Percentiles rank a stretch among this genome's conserved stretches.
These are phyloP conservation scores for Oryza rufipogon DNA, from an alignment of 176 grass and related monocot species.

Conservation along the genomic window DNA sequence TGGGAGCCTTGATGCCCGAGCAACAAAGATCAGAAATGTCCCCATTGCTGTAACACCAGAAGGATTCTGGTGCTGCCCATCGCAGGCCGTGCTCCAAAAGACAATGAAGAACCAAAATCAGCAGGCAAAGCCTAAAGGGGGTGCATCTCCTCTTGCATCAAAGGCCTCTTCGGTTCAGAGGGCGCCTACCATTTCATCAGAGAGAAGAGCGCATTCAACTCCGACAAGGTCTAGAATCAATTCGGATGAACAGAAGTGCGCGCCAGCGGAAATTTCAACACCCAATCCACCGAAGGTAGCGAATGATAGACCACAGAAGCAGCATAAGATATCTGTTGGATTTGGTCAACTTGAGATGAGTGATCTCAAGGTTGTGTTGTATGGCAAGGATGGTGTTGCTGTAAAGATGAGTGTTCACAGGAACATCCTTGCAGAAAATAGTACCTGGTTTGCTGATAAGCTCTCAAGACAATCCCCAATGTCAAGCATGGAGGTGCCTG, in stretches of 20 bases:
- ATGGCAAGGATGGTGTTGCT: slow-evolving; percentile 76
- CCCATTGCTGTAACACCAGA: slow-evolving; percentile 86
- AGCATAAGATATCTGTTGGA: slow-evolving; percentile 77
- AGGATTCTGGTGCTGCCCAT: slow-evolving; percentile 99
- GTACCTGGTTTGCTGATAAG: slow-evolving; percentile 77
- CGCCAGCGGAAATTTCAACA: slow-evolving; percentile 6
- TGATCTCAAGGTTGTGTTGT: slow-evolving; percentile 77
- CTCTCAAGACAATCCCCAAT: slow-evolving; percentile 61
- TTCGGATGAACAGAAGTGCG: slow-evolving; percentile 48
- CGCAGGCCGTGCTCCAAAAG: slow-evolving; percentile 83
- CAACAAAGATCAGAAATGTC: slow-evolving; percentile 75
- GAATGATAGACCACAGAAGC: slow-evolving; percentile 59
- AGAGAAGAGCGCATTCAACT: slow-evolving; percentile 54
- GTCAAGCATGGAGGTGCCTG: slow-evolving; percentile 59
- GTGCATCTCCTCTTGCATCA: slow-evolving; percentile 57
- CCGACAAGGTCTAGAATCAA: slow-evolving; percentile 52
- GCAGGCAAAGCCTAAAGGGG: slow-evolving; percentile 49
- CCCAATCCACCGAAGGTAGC: slow-evolving; percentile 49
- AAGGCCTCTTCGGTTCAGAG: slow-evolving; percentile 72
- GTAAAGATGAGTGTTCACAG: slow-evolving; percentile 88
- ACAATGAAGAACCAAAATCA: slow-evolving; percentile 67
- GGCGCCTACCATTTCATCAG: slow-evolving; percentile 58
- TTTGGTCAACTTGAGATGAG: slow-evolving; percentile 77
- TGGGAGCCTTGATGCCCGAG: slow-evolving; percentile 43
- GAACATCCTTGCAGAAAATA: slow-evolving; percentile 70